Evolutionary conservation across 352 stramenopile genomes (phyloP).

Genomic region (Thalassiosira hispida): DNA sequence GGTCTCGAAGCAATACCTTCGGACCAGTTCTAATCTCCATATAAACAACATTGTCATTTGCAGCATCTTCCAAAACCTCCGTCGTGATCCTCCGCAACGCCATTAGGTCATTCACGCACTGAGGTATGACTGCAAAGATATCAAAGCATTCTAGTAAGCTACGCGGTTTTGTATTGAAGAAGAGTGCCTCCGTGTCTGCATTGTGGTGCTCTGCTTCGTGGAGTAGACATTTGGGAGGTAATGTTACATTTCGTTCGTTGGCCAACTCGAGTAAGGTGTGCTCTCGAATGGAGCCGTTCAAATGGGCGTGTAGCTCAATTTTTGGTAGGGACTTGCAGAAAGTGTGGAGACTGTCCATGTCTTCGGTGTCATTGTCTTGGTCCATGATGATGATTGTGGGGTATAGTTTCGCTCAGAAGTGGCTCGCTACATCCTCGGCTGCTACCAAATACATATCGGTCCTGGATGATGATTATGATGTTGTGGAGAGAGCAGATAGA

Average conservation of each 20-base stretch:
- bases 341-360: conserved; percentile 13
- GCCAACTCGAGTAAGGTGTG: conserved; percentile 62
- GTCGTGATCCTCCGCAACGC: conserved; percentile 58
- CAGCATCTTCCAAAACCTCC: conserved; percentile 76
- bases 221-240: conserved; percentile 50
- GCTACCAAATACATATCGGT: too few species aligned
- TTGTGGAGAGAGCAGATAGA: too few species aligned
- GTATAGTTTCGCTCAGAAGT: too few species aligned
- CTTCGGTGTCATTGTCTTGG: background rate
- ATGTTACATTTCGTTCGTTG: conserved; percentile 40
- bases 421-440: too few species aligned
- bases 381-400: too few species aligned
- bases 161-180: conserved; percentile 62
- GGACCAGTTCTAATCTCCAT: conserved; percentile 76
- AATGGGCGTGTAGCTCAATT: conserved; percentile 73
- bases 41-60: conserved; percentile 66
- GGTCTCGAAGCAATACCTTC: conserved; percentile 46
- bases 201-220: conserved; percentile 23
- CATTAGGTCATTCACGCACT: conserved; percentile 61
- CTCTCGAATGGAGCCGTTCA: conserved; percentile 73
- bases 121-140: conserved; percentile 68
- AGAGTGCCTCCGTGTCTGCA: conserved; percentile 13
- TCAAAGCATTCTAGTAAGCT: conserved; percentile 72
- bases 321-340: conserved; percentile 51
- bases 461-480: too few species aligned